Percentiles rank a stretch among this genome's conserved stretches.
phyloP scores from a whole-genome alignment of 352 stramenopile species.

The Plasmopara muralis region DNA sequence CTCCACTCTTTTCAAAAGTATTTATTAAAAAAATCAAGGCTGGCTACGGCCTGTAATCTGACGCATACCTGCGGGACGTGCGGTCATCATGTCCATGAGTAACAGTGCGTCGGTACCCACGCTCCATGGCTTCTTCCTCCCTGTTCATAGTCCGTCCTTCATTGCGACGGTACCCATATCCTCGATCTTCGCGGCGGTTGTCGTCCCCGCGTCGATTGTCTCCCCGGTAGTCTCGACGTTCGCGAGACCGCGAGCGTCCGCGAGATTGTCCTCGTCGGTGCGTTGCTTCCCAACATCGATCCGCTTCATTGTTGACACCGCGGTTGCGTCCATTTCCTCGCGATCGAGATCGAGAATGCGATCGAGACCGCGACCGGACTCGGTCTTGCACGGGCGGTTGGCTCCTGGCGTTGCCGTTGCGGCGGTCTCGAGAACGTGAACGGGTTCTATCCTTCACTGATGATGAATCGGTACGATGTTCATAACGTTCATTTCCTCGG shows the following conservation, averaged over 20 bases:
- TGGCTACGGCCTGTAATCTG: constrained; percentile 35
- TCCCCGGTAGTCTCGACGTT: constrained; percentile 21
- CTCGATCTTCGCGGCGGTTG: constrained; percentile 33
- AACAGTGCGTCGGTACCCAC: constrained; percentile 32
- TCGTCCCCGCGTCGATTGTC: constrained; percentile 14
- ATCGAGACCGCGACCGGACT: constrained; percentile 23
- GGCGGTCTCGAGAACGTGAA: constrained; percentile 19
- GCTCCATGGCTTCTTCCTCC: constrained; percentile 26
- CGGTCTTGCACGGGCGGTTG: constrained; percentile 10
- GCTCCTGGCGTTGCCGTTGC: constrained; percentile 10
- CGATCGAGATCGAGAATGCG: constrained; percentile 12
- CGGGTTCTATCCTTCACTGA: constrained; percentile 18
- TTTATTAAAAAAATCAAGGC: not conserved
- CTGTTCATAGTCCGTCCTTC: constrained; percentile 19
- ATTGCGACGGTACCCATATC: constrained; percentile 21
- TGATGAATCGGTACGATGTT: constrained; percentile 10
- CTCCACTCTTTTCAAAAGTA: not conserved
- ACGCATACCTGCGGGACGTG: constrained; percentile 39
- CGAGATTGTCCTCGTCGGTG: constrained; percentile 15
- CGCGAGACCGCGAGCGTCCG: constrained; percentile 17
- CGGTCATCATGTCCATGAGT: constrained; percentile 51
- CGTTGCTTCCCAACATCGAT: constrained; percentile 17
- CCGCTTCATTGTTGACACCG: constrained; percentile 6
- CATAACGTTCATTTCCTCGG: constrained; percentile 12
- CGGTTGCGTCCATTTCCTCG: constrained; percentile 15